Evolutionary conservation across 179 eudicot species (phyloP), one percentile per base, ranked within the genome.

Genomic region (Monotropa hypopitys): DNA sequence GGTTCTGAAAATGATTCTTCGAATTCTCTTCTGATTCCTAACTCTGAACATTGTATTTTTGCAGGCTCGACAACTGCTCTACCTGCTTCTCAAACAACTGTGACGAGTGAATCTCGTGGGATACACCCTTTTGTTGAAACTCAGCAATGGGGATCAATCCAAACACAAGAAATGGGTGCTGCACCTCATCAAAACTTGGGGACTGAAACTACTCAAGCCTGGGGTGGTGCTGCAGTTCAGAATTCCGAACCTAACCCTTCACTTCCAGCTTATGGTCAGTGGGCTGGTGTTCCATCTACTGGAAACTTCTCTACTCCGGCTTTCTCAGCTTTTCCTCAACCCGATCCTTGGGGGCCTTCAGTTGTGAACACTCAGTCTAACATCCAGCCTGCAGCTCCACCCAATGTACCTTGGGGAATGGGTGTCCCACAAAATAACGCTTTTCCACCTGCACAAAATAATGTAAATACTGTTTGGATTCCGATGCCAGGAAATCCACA

Each of bases 271-370:
- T 84, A 87, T 63, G 82, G 80, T 81, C 88, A 87, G 33, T 92
- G 97, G 97, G 87, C 80, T 82, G 83, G 72, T 70, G 76, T 79
- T 76, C 72, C 84, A 57, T n/a, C 86, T 53, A 30, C 82, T 28
- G 90, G 83, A 76, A 89, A 80, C 77, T 63, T 88, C 68, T 50
- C 82, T 6, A 77, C 80, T 70, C 81, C 87, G 42, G 87, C 84
- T 78, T 73, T 86, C 57, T 65, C 88, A 46, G 81, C 77, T 74
- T 57, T 88, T 74, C 83, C 89, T 13, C 80, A 84, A 21, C 88
- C 85, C 16, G 88, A 85, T 69, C 78, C 84, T 7, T 90, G 94
- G 94, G 70, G 88, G 62, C 88, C 89, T 65, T 87, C 87, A 26
- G 67, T 81, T 72, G 80, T 79, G 10, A 65, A 61, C 28, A 84